Evolutionary conservation across 192 early-diverging fungal species (phyloP), one percentile per base, ranked within the genome.

Genomic region (Entomortierella parvispora): DNA sequence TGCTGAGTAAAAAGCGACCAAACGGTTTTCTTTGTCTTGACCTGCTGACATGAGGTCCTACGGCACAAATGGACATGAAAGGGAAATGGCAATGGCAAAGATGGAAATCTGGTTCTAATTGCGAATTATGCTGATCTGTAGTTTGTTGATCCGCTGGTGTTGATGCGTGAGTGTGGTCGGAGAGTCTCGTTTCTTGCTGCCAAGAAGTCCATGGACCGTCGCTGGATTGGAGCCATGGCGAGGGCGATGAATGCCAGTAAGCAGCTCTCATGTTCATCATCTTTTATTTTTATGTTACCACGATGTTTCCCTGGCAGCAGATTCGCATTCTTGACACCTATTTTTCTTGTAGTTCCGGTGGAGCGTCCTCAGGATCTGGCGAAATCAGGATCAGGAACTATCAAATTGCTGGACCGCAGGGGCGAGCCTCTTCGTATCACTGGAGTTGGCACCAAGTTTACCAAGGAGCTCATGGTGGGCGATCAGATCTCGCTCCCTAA

Each of bases 91-190:
- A 15, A 17, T 53, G 5, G 51, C 29, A 12, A 31, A 5, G 29
- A 31, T 5, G 0, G 3, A 31, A 14, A n/a, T n/a, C n/a, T 17
- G 7, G n/a, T n/a, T n/a, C n/a, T n/a, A n/a, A n/a, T n/a, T n/a
- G n/a, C n/a, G n/a, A n/a, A n/a, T n/a, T n/a, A n/a, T 26, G 26
- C 26, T 44, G 4, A 20, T 2, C n/a, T 37, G 17, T 52, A 93
- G 89, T 98, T 99, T 83, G 90, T 99, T 28, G 97, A 99, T 81
- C 95, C 96, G 8, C 68, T 96, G 37, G 90, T 97, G 65, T 81
- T 99, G n/a, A 88, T 96, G 63, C 87, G 86, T 61, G 90, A 93
- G 57, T 92, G 91, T 32, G 79, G 84, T 23, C 83, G 96, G 46
- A 82, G 85, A 25, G 91, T 93, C 32, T 93, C 87, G 37, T 94